Evolutionary conservation across 805 yeast genomes (phyloP).

Genomic region (Candida wancherniae): DNA sequence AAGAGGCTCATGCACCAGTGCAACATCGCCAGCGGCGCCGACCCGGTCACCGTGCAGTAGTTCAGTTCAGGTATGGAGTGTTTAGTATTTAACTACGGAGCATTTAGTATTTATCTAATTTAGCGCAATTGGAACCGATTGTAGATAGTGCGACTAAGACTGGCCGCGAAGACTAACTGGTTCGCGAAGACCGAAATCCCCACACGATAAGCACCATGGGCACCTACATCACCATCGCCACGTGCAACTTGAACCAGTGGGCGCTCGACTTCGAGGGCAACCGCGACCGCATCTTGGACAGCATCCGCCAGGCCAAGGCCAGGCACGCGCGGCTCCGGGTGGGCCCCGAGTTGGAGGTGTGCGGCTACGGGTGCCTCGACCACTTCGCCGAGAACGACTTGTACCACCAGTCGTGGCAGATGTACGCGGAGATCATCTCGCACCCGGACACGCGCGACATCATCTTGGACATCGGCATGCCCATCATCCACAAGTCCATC

Average conservation of each 20-base stretch:
- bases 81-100: neutral
- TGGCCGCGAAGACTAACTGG: neutral
- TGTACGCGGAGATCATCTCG: slow-evolving; percentile 71
- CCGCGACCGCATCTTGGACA: slow-evolving; percentile 80
- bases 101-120: neutral
- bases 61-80: neutral
- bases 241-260: slow-evolving; percentile 98
- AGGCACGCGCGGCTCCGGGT: slow-evolving; percentile 79
- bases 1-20: slow-evolving; percentile 90
- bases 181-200: neutral
- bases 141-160: neutral
- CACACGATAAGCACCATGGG: slow-evolving; percentile 61
- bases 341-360: slow-evolving; percentile 93
- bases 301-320: slow-evolving; percentile 71
- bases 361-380: slow-evolving; percentile 94
- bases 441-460: slow-evolving; percentile 71
- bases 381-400: slow-evolving; percentile 90
- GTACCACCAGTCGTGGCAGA: slow-evolving; percentile 90
- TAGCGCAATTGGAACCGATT: neutral
- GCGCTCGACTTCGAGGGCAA: slow-evolving; percentile 97
- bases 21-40: slow-evolving; percentile 77
- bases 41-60: slow-evolving; percentile 40
- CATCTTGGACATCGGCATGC: slow-evolving; percentile 90
- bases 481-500: slow-evolving; percentile 79
- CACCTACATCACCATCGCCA: slow-evolving; percentile 81